Evolutionary conservation across 768 basidiomycete species (phyloP).

Genomic region (Bullera alba): DNA sequence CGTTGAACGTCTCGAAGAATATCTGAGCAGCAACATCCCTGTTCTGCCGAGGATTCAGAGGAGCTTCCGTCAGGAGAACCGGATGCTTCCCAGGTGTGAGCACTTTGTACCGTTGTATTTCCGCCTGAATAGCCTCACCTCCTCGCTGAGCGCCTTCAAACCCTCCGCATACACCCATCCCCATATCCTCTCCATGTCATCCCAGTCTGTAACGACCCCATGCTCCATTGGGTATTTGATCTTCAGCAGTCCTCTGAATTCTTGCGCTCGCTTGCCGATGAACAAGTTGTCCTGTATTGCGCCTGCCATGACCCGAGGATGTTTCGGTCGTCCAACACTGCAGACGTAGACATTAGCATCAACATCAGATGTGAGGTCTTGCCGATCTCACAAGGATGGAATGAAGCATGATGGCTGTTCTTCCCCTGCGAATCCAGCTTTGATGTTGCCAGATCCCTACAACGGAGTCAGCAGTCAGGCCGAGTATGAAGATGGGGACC

Average conservation of each 20-base stretch:
- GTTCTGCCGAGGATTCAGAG: slow-evolving; percentile 91
- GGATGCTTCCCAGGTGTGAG: slow-evolving; percentile 62
- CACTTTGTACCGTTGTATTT: neutral
- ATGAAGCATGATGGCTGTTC: slow-evolving; percentile 99
- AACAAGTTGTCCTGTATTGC: slow-evolving; percentile 86
- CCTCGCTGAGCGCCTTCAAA: slow-evolving; percentile 88
- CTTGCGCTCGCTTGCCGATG: slow-evolving; percentile 91
- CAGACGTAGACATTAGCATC: neutral
- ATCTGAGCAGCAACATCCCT: slow-evolving; percentile 95
- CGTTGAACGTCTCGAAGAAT: slow-evolving; percentile 99
- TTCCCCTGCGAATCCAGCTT: slow-evolving; percentile 97
- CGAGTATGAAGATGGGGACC: neutral
- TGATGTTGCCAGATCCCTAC: slow-evolving; percentile 97
- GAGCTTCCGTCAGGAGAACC: slow-evolving; percentile 92
- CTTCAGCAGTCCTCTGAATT: slow-evolving; percentile 88
- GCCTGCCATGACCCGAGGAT: slow-evolving; percentile 95
- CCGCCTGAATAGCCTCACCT: slow-evolving; percentile 54
- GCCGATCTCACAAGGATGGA: slow-evolving; percentile 79
- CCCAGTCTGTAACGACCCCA: slow-evolving; percentile 98
- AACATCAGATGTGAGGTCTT: neutral
- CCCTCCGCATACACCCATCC: slow-evolving; percentile 95
- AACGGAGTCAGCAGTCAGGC: neutral
- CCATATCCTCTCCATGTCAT: slow-evolving; percentile 99
- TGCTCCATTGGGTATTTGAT: slow-evolving; percentile 99
- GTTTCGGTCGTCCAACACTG: slow-evolving; percentile 94